A percentile compares a stretch with the other conserved stretches of the same genome.
Evolutionary conservation across 352 stramenopile species (phyloP).

Genomic region (Pythium oligandrum): DNA sequence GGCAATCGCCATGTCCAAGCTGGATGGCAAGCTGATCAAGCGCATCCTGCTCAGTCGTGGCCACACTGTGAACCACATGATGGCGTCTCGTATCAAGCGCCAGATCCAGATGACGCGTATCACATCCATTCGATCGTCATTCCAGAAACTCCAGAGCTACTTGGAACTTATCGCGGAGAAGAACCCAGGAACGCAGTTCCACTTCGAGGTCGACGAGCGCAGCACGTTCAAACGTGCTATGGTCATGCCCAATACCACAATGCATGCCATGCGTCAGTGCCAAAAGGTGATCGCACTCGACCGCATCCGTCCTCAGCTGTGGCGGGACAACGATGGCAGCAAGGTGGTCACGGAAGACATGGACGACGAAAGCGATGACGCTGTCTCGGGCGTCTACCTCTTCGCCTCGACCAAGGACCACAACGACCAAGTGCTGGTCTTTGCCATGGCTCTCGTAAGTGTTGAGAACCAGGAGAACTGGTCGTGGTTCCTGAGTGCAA

Average conservation of each 20-base stretch:
- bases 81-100: conserved; percentile 75
- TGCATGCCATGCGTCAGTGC: conserved; percentile 49
- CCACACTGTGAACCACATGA: conserved; percentile 82
- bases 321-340: conserved; percentile 28
- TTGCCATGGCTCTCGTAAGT: conserved; percentile 60
- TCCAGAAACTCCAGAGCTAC: conserved; percentile 63
- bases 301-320: conserved; percentile 34
- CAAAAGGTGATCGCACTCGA: conserved; percentile 63
- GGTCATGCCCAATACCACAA: conserved; percentile 49
- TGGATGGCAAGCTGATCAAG: conserved; percentile 74
- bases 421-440: conserved; percentile 65
- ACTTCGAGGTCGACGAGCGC: conserved; percentile 45
- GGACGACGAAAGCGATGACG: conserved; percentile 61
- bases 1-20: conserved; percentile 52
- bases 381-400: conserved; percentile 66
- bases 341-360: conserved; percentile 28
- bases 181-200: conserved; percentile 52
- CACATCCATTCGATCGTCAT: conserved; percentile 51
- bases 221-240: conserved; percentile 57
- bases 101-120: conserved; percentile 60
- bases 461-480: conserved; percentile 66
- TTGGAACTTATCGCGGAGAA: conserved; percentile 58
- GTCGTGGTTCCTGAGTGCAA: conserved; percentile 63
- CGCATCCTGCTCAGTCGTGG: conserved; percentile 61
- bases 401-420: conserved; percentile 69